phyloP scores from a whole-genome alignment of 805 yeast genomes.

The Candida vartiovaarae region DNA sequence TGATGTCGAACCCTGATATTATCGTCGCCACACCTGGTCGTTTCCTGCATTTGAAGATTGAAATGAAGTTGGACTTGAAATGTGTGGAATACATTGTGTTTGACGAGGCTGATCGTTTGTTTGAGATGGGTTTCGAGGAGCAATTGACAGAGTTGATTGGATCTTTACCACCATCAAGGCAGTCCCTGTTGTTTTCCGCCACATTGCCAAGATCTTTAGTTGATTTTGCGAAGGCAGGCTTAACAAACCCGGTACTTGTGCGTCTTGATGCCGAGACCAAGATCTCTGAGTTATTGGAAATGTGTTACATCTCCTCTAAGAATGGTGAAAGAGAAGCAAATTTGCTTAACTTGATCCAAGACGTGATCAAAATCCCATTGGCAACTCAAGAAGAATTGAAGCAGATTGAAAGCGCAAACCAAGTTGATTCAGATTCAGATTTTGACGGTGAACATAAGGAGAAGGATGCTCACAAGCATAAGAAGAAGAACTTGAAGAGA shows the following conservation, averaged over 20 bases:
- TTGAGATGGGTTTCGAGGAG: slow-evolving; percentile 94
- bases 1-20: slow-evolving; percentile 93
- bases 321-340: slow-evolving; percentile 87
- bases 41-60: slow-evolving; percentile 90
- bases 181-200: slow-evolving; percentile 87
- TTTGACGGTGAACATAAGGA: slow-evolving; percentile 43
- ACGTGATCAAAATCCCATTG: slow-evolving; percentile 75
- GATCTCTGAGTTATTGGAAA: slow-evolving; percentile 82
- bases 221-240: slow-evolving; percentile 96
- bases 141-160: slow-evolving; percentile 86
- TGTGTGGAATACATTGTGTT: slow-evolving; percentile 86
- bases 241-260: slow-evolving; percentile 85
- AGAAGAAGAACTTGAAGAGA: slow-evolving; percentile 36
- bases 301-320: slow-evolving; percentile 79
- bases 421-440: slow-evolving; percentile 30
- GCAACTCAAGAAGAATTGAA: slow-evolving; percentile 65
- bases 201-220: slow-evolving; percentile 89
- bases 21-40: slow-evolving; percentile 97
- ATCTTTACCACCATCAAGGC: slow-evolving; percentile 74
- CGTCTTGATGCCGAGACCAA: slow-evolving; percentile 90
- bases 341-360: slow-evolving; percentile 67
- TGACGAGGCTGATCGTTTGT: slow-evolving; percentile 95
- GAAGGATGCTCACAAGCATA: slow-evolving; percentile 24
- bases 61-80: slow-evolving; percentile 82
- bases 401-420: slow-evolving; percentile 42